These are phyloP conservation scores for Tricharina praecox DNA, from an alignment of 495 filamentous ascomycete genomes.

Conservation along the genomic window DNA sequence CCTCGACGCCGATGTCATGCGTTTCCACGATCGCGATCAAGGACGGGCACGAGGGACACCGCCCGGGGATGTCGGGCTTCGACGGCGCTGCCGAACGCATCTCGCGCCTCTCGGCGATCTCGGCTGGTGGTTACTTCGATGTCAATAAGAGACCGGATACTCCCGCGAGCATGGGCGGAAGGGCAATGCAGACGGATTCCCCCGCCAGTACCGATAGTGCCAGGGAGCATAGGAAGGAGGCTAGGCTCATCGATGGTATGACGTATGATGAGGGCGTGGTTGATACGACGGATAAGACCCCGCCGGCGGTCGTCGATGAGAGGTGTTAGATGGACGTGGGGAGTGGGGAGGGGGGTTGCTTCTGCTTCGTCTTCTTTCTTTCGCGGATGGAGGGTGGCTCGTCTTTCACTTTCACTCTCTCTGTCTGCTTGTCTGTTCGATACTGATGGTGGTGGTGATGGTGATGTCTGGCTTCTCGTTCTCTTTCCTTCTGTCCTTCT, in stretches of 20 bases:
- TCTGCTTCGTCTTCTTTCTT: too few relatives aligned
- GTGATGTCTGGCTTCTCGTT: too few relatives aligned
- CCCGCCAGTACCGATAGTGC: constrained; percentile 17
- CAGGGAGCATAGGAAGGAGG: constrained; percentile 27
- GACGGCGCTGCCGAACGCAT: constrained; percentile 15
- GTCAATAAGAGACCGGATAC: not conserved
- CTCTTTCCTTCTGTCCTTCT: too few relatives aligned
- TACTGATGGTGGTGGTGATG: too few relatives aligned
- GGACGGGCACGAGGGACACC: constrained; percentile 26
- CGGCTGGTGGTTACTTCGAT: constrained; percentile 17
- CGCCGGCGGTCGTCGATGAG: too few relatives aligned
- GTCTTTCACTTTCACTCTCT: too few relatives aligned
- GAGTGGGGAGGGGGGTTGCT: too few relatives aligned
- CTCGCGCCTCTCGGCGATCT: constrained; percentile 8
- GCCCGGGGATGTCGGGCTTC: constrained; percentile 9
- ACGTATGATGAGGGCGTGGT: constrained; percentile 38
- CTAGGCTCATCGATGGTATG: constrained; percentile 39
- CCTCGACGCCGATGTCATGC: constrained; percentile 24
- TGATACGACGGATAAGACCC: constrained; percentile 35
- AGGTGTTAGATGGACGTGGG: too few relatives aligned
- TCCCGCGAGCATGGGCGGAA: not conserved
- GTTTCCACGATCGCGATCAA: constrained; percentile 27
- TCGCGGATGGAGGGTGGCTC: too few relatives aligned
- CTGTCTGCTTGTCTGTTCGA: too few relatives aligned
- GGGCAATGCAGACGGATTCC: not conserved